Base-by-base conservation (phyloP, 179 eudicot genomes). In the Spergularia azorica region DNA sequence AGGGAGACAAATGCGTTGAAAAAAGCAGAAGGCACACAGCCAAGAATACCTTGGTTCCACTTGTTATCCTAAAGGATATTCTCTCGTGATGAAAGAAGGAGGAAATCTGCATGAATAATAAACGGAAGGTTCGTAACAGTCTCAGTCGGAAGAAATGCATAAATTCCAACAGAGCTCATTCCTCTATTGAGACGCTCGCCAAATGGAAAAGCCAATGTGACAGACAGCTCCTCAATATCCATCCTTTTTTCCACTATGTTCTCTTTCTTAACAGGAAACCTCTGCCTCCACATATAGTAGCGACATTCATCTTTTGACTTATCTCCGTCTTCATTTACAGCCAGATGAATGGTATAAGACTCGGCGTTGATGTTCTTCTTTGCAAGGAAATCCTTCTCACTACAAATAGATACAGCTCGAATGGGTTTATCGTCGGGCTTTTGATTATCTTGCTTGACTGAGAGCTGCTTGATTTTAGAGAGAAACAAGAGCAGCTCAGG, bases 11-110 rank as follows among this genome's bases (percentile, higher is more conserved):
- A 87, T 2, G 97, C 95, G 79, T 83, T 80, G 52, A 86, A 11
- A 76, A 92, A 92, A 68, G 92, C 88, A 75, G 20, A 15, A 14
- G 95, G 89, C 15, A 92, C 87, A 79, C 90, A 90, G 36, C 82
- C 83, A 70, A 92, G 92, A 83, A 92, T 90, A 18, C 97, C 93
- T 76, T 81, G 80, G 81, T 90, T 92, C 97, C 95, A 92, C 54
- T 65, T 69, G 72, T 84, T 71, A 75, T 89, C 97, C 87, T 88
- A 72, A 39, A 92, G 84, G n/a, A 92, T 92, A 21, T 84, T 81
- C 79, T 92, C 97, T 39, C 97, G 83, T 1, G 94, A 91, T 6
- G 94, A 90, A 16, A 91, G 88, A n/a, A 91, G 83, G 17, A 91
- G 84, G 73, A 92, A 92, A 85, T 92, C 90, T 9, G 95, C 92